Evolutionary conservation across 2,329 filamentous ascomycete species (phyloP).

Genomic region (Aspergillus unguis): DNA sequence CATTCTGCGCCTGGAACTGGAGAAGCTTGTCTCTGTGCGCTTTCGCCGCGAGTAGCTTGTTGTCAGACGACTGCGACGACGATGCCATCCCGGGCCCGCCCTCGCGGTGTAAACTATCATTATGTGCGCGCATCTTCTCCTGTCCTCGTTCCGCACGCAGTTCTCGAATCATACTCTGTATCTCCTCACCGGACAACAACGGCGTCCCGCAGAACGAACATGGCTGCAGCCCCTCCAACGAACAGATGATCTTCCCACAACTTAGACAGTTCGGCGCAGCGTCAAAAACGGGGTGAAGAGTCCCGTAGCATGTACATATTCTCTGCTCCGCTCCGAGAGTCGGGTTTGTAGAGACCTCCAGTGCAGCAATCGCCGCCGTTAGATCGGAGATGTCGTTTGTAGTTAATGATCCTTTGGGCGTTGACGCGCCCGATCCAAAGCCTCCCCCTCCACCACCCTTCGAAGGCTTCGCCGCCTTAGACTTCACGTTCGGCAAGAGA

Average conservation of each 20-base stretch:
- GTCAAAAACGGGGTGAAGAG: slow-evolving; percentile 80
- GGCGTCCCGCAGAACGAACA: slow-evolving; percentile 85
- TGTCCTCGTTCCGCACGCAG: slow-evolving; percentile 80
- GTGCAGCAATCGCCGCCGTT: slow-evolving; percentile 75
- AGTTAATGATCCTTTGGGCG: slow-evolving; percentile 51
- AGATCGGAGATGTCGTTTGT: slow-evolving; percentile 55
- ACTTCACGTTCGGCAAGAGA: slow-evolving; percentile 56
- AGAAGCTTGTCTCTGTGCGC: slow-evolving; percentile 79
- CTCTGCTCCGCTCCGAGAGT: slow-evolving; percentile 59
- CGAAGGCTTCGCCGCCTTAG: slow-evolving; percentile 62
- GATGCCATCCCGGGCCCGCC: slow-evolving; percentile 27
- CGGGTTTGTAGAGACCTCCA: slow-evolving; percentile 92
- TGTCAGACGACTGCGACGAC: slow-evolving; percentile 27
- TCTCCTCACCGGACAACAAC: slow-evolving; percentile 67
- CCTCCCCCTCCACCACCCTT: slow-evolving; percentile 54
- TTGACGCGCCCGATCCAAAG: slow-evolving; percentile 60
- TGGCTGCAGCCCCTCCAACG: slow-evolving; percentile 88
- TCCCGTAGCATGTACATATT: slow-evolving; percentile 80
- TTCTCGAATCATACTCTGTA: slow-evolving; percentile 80
- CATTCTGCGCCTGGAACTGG: slow-evolving; percentile 80
- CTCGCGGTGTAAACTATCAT: slow-evolving; percentile 47
- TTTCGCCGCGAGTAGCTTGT: slow-evolving; percentile 66
- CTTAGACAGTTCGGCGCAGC: slow-evolving; percentile 88
- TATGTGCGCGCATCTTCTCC: slow-evolving; percentile 80
- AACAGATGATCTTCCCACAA: slow-evolving; percentile 93